Percentiles rank a stretch among this genome's conserved stretches.
These are phyloP conservation scores for Zalerion maritima DNA, from an alignment of 495 filamentous ascomycete species.

Conservation along the genomic window DNA sequence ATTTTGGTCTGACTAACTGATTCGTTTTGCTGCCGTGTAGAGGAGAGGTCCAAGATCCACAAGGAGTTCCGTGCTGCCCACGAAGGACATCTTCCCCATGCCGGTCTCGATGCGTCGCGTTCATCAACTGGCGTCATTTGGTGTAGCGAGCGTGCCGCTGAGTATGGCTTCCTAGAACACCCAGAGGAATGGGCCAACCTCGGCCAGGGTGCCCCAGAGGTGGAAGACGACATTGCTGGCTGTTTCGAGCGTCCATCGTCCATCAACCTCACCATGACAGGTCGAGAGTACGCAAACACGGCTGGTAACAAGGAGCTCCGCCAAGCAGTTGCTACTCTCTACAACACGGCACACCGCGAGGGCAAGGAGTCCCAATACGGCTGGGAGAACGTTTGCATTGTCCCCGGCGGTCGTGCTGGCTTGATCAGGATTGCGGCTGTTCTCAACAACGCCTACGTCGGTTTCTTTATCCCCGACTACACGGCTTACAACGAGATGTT, in stretches of 20 bases:
- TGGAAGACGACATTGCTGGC: constrained; percentile 81
- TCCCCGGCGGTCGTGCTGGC: constrained; percentile 83
- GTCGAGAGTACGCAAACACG: constrained; percentile 85
- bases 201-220: constrained; percentile 88
- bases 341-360: constrained; percentile 83
- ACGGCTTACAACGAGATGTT: constrained; percentile 94
- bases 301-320: constrained; percentile 85
- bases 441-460: constrained; percentile 78
- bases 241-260: constrained; percentile 76
- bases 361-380: constrained; percentile 83
- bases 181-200: constrained; percentile 82
- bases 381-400: constrained; percentile 99
- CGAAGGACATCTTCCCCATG: constrained; percentile 78
- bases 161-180: constrained; percentile 69
- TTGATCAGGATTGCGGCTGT: constrained; percentile 91
- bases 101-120: constrained; percentile 72
- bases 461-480: constrained; percentile 69
- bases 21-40: constrained; percentile 18
- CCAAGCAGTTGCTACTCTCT: constrained; percentile 79
- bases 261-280: constrained; percentile 60
- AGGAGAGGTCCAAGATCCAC: constrained; percentile 67
- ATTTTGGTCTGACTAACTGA: neutral
- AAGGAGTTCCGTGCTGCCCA: constrained; percentile 73
- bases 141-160: constrained; percentile 69
- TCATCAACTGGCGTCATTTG: constrained; percentile 75